A percentile compares a stretch with the other conserved stretches of the same genome.
phyloP scores from a whole-genome alignment of 2,329 filamentous ascomycete genomes.

The Fusarium guadeloupense region DNA sequence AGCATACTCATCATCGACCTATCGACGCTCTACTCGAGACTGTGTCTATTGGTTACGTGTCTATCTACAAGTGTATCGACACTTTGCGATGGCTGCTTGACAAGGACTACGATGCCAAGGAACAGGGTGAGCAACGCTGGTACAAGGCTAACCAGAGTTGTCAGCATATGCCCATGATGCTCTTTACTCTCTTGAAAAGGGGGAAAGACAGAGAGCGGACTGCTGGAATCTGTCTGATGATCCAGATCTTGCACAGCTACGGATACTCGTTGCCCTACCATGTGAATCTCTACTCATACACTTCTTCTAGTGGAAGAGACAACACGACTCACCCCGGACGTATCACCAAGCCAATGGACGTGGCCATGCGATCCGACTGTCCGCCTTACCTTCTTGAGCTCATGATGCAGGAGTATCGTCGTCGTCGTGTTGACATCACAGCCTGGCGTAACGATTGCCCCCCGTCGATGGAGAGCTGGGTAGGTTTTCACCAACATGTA shows the following conservation, averaged over 20 bases:
- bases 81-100: not conserved
- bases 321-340: not conserved
- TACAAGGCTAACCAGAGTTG: rapidly evolving
- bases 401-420: not conserved
- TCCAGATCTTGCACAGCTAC: not conserved
- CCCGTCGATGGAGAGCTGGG: not conserved
- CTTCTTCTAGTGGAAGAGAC: not conserved
- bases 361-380: not conserved
- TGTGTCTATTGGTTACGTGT: rapidly evolving
- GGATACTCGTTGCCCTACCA: not conserved
- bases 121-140: not conserved
- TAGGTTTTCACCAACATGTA: not conserved
- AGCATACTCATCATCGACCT: not conserved
- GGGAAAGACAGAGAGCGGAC: not conserved
- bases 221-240: conserved; percentile 3
- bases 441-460: rapidly evolving
- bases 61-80: rapidly evolving
- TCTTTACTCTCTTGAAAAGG: not conserved
- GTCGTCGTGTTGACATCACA: not conserved
- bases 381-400: not conserved
- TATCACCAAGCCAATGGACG: not conserved
- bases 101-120: rapidly evolving
- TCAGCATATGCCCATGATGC: not conserved
- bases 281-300: not conserved
- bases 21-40: not conserved